Conservation (phyloP, 2,329 filamentous ascomycete species). For the Fusarium nanum region DNA sequence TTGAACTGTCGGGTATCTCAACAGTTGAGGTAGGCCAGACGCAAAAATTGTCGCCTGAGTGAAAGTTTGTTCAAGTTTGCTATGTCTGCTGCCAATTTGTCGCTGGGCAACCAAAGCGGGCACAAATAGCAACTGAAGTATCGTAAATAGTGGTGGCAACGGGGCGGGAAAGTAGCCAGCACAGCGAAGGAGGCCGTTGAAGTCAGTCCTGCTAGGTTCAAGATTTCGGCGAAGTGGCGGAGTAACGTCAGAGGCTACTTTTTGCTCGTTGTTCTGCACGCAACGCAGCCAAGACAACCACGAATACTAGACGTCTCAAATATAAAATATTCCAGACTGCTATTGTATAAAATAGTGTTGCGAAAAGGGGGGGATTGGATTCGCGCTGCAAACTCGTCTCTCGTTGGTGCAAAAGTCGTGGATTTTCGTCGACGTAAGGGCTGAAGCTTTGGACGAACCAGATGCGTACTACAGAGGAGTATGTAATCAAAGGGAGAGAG, state of each 20-base stretch:
- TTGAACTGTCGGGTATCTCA: constrained; percentile 20
- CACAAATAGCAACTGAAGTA: constrained; percentile 5
- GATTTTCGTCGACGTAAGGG: constrained; percentile 35
- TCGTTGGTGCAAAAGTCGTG: constrained; percentile 30
- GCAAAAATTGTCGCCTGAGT: constrained; percentile 3
- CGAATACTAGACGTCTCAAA: constrained; percentile 10
- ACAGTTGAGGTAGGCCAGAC: not conserved
- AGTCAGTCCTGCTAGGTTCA: not conserved
- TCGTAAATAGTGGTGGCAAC: constrained; percentile 22
- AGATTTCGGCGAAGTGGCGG: constrained; percentile 33
- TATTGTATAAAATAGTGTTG: constrained; percentile 6
- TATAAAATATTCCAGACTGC: constrained; percentile 9
- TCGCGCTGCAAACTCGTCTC: constrained; percentile 27
- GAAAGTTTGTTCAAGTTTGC: constrained; percentile 12
- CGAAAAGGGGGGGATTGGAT: constrained; percentile 16
- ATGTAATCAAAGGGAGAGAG: constrained; percentile 27
- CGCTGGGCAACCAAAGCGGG: constrained; percentile 27
- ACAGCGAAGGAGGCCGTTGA: constrained; percentile 42
- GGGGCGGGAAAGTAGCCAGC: constrained; percentile 32
- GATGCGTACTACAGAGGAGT: constrained; percentile 17
- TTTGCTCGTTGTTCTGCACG: constrained; percentile 22
- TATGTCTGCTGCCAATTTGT: constrained; percentile 8
- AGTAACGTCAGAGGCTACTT: constrained; percentile 41
- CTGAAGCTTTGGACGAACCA: constrained; percentile 33
- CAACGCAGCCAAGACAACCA: constrained; percentile 16